Evolutionary conservation across 345 rosid genomes (phyloP).

Genomic region (Linum trigynum): DNA sequence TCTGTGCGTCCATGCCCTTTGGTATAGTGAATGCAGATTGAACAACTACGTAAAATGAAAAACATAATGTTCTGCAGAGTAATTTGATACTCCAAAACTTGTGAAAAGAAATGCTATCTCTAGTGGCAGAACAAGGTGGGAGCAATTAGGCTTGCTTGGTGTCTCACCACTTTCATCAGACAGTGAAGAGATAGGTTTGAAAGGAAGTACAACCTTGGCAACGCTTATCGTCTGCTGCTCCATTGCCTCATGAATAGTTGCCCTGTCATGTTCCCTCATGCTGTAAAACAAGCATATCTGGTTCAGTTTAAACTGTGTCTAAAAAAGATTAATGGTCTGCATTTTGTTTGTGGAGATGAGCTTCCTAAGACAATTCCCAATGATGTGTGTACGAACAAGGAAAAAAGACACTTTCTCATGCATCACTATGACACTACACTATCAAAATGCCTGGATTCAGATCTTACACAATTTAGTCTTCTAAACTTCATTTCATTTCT

Average conservation of each 20-base stretch:
- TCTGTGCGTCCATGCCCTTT: neutral
- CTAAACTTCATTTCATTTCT: neutral
- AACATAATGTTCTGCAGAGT: neutral
- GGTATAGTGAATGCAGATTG: no score
- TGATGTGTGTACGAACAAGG: neutral
- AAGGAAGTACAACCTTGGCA: constrained; percentile 56
- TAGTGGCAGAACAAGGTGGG: neutral
- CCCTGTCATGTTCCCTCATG: constrained; percentile 97
- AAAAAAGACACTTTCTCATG: neutral
- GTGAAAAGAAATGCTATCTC: neutral
- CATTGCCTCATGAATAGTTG: constrained; percentile 98
- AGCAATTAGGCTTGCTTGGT: neutral
- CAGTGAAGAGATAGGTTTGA: neutral
- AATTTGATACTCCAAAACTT: neutral
- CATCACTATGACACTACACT: neutral
- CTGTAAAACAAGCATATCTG: constrained; percentile 24
- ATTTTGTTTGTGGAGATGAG: neutral
- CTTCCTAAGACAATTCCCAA: neutral
- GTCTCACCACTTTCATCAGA: neutral
- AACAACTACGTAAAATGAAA: neutral
- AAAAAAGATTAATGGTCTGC: neutral
- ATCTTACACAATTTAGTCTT: neutral
- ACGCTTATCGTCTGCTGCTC: constrained; percentile 98
- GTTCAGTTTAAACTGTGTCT: neutral
- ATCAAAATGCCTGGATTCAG: no score